Conservation (phyloP, 2,329 filamentous ascomycete species). For the Tolypocladium ovalisporum region DNA sequence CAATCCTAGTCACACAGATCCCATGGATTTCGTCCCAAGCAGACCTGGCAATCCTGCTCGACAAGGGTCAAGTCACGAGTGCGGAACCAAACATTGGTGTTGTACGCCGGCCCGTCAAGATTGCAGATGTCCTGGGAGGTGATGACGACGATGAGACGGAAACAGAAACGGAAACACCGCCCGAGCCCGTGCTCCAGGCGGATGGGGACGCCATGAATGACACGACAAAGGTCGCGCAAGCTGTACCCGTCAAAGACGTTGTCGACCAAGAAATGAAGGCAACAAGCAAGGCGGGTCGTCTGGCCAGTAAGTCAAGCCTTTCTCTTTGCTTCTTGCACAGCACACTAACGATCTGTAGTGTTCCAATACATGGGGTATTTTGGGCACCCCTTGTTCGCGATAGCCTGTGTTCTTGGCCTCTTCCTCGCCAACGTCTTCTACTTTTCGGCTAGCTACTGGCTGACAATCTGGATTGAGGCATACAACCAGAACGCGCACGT, state of each 20-base stretch:
- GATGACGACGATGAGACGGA: conserved; percentile 20
- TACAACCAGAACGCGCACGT: conserved; percentile 31
- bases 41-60: conserved; percentile 33
- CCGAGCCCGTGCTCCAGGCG: conserved; percentile 16
- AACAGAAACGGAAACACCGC: conserved; percentile 12
- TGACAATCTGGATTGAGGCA: conserved; percentile 43
- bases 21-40: conserved; percentile 41
- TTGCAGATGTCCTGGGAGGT: conserved; percentile 25
- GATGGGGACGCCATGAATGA: conserved; percentile 18
- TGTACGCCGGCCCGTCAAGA: conserved; percentile 30
- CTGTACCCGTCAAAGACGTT: conserved; percentile 28
- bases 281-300: conserved; percentile 31
- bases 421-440: conserved; percentile 29
- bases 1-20: conserved; percentile 46
- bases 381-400: conserved; percentile 31
- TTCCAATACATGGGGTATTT: conserved; percentile 41
- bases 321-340: conserved; percentile 3
- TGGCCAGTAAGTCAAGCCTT: conserved; percentile 25
- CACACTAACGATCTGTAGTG: conserved; percentile 16
- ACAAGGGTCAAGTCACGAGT: conserved; percentile 30
- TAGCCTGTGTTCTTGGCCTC: conserved; percentile 25
- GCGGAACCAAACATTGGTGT: conserved; percentile 34
- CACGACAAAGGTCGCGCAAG: conserved; percentile 20
- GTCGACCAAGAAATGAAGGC: conserved; percentile 36
- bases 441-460: conserved; percentile 34